These are phyloP conservation scores for Alternaria alternata DNA, from an alignment of 2,329 filamentous ascomycete genomes.

Conservation along the genomic window DNA sequence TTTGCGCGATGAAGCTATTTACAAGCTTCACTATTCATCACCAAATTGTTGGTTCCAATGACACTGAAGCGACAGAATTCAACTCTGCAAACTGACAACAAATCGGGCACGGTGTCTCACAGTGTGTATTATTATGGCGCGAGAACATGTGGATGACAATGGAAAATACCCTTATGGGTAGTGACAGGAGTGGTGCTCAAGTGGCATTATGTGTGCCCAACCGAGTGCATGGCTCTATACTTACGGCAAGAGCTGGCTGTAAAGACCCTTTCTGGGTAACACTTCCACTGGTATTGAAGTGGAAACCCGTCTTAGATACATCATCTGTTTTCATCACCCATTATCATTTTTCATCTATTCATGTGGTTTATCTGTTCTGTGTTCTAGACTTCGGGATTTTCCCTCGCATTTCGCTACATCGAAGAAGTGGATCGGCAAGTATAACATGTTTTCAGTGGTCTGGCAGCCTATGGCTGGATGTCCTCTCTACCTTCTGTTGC, in stretches of 20 bases:
- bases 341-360: too few species aligned
- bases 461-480: neutral
- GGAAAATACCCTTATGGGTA: neutral
- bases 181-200: neutral
- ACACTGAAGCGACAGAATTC: neutral
- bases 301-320: neutral
- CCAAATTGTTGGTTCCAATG: neutral
- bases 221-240: neutral
- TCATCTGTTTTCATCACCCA: neutral
- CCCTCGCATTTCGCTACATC: neutral
- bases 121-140: neutral
- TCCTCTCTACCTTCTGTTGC: neutral
- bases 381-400: neutral
- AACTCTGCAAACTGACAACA: neutral
- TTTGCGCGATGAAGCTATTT: neutral
- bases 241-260: neutral
- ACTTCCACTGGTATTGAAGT: neutral
- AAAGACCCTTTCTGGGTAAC: neutral
- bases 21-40: neutral
- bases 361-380: neutral
- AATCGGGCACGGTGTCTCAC: neutral
- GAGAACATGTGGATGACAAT: neutral
- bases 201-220: neutral
- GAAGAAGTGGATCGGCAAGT: neutral
- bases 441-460: neutral